These are phyloP conservation scores for Ustanciosporium gigantosporum DNA, from an alignment of 1,284 basidiomycete species.

Conservation along the genomic window DNA sequence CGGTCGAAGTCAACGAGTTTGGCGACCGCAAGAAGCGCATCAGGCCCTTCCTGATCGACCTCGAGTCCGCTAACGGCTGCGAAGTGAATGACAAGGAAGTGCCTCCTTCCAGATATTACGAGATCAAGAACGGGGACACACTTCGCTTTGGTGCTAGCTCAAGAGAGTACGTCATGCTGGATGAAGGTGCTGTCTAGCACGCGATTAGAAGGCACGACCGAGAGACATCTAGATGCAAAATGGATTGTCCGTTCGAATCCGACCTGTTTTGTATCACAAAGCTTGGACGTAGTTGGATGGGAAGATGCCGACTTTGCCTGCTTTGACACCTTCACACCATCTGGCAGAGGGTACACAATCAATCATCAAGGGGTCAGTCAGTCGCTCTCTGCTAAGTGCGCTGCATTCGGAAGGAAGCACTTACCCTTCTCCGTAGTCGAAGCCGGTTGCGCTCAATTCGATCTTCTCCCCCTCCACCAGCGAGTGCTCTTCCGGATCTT, in stretches of 20 bases:
- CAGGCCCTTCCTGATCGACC: slow-evolving; percentile 73
- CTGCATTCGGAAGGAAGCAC: slow-evolving; percentile 3
- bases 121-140: slow-evolving; percentile 77
- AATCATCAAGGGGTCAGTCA: too few species aligned
- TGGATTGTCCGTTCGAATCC: not conserved
- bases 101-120: slow-evolving; percentile 85
- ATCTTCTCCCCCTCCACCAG: slow-evolving; percentile 26
- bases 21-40: slow-evolving; percentile 70
- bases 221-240: not conserved
- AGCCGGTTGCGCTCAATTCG: slow-evolving; percentile 24
- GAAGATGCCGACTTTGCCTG: slow-evolving; percentile 27
- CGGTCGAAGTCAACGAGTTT: slow-evolving; percentile 83
- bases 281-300: slow-evolving; percentile 39
- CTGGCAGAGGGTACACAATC: slow-evolving; percentile 2
- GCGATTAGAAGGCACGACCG: not conserved
- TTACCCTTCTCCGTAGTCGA: slow-evolving; percentile 39
- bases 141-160: slow-evolving; percentile 52
- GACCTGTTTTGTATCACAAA: not conserved
- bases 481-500: slow-evolving; percentile 33
- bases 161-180: slow-evolving; percentile 54
- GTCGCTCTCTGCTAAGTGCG: too few species aligned
- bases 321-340: slow-evolving; percentile 39
- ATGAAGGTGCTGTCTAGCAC: slow-evolving; percentile 31
- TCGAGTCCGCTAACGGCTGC: slow-evolving; percentile 95
- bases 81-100: slow-evolving; percentile 84